Evolutionary conservation across 257 asterid genomes (phyloP).

Genomic region (Penstemon eatonii): DNA sequence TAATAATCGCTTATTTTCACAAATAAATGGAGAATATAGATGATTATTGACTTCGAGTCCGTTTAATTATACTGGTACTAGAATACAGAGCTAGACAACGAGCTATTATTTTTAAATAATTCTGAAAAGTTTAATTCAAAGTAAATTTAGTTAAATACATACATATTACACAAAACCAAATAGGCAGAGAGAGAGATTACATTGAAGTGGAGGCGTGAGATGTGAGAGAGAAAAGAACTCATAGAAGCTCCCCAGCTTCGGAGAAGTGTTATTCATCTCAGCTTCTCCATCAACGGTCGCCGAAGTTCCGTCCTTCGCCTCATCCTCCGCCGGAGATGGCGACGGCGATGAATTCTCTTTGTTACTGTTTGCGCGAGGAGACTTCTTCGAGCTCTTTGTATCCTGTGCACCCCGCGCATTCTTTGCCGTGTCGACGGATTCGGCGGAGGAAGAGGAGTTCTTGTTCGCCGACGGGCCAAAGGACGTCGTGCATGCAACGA

Average conservation of each 20-base stretch:
- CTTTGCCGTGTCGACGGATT: constrained; percentile 36
- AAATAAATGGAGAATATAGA: no score
- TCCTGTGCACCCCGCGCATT: constrained; percentile 53
- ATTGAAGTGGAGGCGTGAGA: constrained; percentile 93
- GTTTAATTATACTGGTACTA: no score
- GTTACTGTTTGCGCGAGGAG: constrained; percentile 41
- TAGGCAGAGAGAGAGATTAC: constrained; percentile 39
- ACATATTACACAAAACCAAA: neutral
- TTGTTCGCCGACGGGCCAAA: constrained; percentile 76
- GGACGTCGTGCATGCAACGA: constrained; percentile 81
- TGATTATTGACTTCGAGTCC: no score
- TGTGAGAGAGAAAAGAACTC: constrained; percentile 97
- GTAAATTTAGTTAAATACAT: neutral
- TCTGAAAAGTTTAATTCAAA: neutral
- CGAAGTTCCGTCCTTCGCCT: constrained; percentile 35
- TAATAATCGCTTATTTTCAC: no score
- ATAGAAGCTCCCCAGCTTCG: constrained; percentile 87
- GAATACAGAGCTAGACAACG: no score
- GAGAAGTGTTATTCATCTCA: constrained; percentile 81
- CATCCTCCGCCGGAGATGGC: constrained; percentile 36
- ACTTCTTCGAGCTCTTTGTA: constrained; percentile 53
- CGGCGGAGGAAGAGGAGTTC: constrained; percentile 31
- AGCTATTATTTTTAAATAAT: no score
- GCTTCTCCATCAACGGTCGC: constrained; percentile 64
- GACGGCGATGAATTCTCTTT: constrained; percentile 55